Conservation (phyloP, 1,284 basidiomycete genomes). For the Testicularia cyperi region DNA sequence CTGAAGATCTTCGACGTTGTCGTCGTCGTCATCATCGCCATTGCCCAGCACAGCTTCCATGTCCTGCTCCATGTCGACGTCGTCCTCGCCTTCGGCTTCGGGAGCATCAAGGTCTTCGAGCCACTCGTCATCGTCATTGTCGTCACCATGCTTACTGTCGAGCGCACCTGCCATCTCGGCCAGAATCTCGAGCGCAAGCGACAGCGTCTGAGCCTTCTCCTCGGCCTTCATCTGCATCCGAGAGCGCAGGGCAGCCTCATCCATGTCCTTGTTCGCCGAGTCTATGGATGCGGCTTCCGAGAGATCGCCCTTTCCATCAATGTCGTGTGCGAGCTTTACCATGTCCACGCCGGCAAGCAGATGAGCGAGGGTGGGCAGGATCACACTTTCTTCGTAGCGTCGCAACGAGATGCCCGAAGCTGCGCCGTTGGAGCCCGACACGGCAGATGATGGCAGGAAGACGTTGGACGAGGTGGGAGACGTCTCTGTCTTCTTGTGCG, state of each 20-base stretch:
- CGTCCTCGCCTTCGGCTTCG: conserved; percentile 3
- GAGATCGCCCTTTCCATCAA: conserved; percentile 18
- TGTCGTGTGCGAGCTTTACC: conserved; percentile 21
- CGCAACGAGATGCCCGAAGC: conserved; percentile 2
- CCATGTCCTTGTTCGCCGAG: conserved; percentile 1
- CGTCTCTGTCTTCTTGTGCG: conserved; percentile 5
- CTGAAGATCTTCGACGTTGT: neutral
- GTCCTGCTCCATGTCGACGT: conserved; percentile 15
- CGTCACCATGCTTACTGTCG: conserved; percentile 4
- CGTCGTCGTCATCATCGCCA: conserved; percentile 5
- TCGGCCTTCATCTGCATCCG: conserved; percentile 36
- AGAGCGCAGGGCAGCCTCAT: conserved; percentile 12
- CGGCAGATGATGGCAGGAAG: conserved; percentile 7
- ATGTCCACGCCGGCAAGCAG: conserved; percentile 18
- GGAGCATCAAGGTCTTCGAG: conserved; percentile 25
- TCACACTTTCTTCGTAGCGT: conserved; percentile 16
- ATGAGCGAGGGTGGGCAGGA: conserved; percentile 18
- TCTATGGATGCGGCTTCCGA: conserved; percentile 8
- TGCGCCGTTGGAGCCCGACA: neutral
- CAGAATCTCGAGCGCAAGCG: conserved; percentile 50
- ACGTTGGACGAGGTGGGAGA: conserved; percentile 18
- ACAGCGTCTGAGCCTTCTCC: conserved; percentile 40
- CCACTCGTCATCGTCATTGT: conserved; percentile 17
- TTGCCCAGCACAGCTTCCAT: conserved; percentile 1
- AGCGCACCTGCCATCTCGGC: conserved; percentile 44